A percentile compares a stretch with the other conserved stretches of the same genome.
phyloP scores from a whole-genome alignment of 1,284 basidiomycete species.

The Pseudozyma hubeiensis region DNA sequence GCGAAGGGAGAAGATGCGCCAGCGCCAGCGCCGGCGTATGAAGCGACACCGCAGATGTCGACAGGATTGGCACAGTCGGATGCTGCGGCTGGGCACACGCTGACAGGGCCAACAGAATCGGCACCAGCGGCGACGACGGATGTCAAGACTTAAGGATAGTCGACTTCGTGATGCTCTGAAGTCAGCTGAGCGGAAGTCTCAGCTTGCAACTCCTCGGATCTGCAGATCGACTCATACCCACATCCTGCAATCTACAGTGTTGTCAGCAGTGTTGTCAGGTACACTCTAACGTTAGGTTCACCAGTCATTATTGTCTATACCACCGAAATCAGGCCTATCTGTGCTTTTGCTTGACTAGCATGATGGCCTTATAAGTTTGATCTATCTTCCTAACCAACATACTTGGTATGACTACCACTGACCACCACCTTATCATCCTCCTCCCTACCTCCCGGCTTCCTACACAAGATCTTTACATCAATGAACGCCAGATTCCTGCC shows the following conservation, averaged over 20 bases:
- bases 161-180: background rate
- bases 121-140: background rate
- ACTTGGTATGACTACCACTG: constrained; percentile 48
- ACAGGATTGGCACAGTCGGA: background rate
- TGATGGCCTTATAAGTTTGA: too few species aligned
- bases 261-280: too few species aligned
- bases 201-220: too few species aligned
- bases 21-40: constrained; percentile 24
- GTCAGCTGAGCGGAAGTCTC: too few species aligned
- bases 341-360: too few species aligned
- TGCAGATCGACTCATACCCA: too few species aligned
- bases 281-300: too few species aligned
- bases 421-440: constrained; percentile 41
- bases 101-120: background rate
- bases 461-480: constrained; percentile 39
- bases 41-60: constrained; percentile 35
- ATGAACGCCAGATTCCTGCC: constrained; percentile 54
- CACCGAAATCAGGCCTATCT: too few species aligned
- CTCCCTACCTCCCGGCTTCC: constrained; percentile 27
- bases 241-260: too few species aligned
- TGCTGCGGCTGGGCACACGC: background rate
- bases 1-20: background rate
- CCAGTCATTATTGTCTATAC: too few species aligned
- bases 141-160: background rate
- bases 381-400: constrained; percentile 24